Evolutionary conservation across 2,329 filamentous ascomycete genomes (phyloP).

Genomic region (Dothiorella sarmentorum): DNA sequence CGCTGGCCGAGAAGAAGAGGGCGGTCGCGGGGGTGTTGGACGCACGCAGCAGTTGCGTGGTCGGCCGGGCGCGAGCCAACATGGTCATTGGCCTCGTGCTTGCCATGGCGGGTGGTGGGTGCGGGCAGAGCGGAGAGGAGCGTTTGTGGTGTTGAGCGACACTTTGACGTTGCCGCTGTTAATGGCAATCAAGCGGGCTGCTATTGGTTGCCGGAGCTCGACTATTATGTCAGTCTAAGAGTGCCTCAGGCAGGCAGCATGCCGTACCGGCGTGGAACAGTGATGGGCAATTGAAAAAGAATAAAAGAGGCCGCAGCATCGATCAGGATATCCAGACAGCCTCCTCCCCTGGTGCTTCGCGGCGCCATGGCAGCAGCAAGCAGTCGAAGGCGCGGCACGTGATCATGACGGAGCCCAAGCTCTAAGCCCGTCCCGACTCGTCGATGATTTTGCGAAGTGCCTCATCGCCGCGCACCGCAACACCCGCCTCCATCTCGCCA

Average conservation of each 20-base stretch:
- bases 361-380: not conserved
- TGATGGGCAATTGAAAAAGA: no score
- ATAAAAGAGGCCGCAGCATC: not conserved
- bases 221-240: not conserved
- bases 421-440: slow-evolving; percentile 16
- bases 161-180: slow-evolving; percentile 14
- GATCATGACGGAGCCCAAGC: slow-evolving; percentile 17
- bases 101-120: slow-evolving; percentile 41
- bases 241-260: not conserved
- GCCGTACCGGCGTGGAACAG: not conserved
- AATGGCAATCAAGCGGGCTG: not conserved
- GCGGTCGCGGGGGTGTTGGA: slow-evolving; percentile 45
- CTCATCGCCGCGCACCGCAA: slow-evolving; percentile 18
- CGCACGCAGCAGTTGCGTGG: slow-evolving; percentile 32
- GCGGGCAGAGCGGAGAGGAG: slow-evolving; percentile 16
- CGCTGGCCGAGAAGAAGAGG: slow-evolving; percentile 62
- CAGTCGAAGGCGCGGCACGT: slow-evolving; percentile 4
- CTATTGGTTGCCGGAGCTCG: not conserved
- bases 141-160: slow-evolving; percentile 9
- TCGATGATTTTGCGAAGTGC: slow-evolving; percentile 19
- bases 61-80: slow-evolving; percentile 40
- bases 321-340: not conserved
- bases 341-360: not conserved
- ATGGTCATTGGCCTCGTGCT: slow-evolving; percentile 46
- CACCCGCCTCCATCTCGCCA: slow-evolving; percentile 24